These are phyloP conservation scores for Eimeria acervulina DNA, from an alignment of 169 alveolate species.

Conservation along the genomic window DNA sequence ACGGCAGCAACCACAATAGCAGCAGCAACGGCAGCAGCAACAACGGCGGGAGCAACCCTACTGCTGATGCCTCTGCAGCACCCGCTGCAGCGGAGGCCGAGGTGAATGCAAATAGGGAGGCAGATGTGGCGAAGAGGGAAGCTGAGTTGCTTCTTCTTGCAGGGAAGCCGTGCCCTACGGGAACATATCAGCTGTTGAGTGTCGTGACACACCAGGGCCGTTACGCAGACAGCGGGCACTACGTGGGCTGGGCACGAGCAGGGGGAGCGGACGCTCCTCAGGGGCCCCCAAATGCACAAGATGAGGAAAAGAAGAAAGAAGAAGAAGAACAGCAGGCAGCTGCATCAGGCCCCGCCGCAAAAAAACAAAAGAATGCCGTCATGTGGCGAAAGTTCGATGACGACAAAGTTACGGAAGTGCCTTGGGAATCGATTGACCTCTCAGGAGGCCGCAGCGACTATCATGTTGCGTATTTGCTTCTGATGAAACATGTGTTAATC, in stretches of 20 bases:
- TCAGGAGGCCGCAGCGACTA: conserved; percentile 95
- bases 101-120: neutral
- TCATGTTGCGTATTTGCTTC: conserved; percentile 92
- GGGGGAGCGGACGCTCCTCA: neutral
- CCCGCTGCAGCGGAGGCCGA: neutral
- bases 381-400: conserved; percentile 94
- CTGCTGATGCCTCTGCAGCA: neutral
- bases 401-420: conserved; percentile 91
- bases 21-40: neutral
- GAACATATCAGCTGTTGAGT: conserved; percentile 96
- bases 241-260: conserved; percentile 96
- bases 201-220: conserved; percentile 98
- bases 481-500: conserved; percentile 86
- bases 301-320: conserved; percentile 27
- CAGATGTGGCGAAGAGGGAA: neutral
- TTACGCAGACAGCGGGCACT: conserved; percentile 98
- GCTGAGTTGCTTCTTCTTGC: neutral
- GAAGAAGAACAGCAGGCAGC: conserved; percentile 2
- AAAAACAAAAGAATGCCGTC: conserved; percentile 56
- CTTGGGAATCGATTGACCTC: conserved; percentile 91
- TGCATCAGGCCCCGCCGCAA: conserved; percentile 37
- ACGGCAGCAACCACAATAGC: neutral
- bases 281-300: neutral
- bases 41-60: conserved; percentile 1
- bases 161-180: conserved; percentile 86